Base-by-base conservation (phyloP, 805 yeast species). In the Lachancea mirantina region DNA sequence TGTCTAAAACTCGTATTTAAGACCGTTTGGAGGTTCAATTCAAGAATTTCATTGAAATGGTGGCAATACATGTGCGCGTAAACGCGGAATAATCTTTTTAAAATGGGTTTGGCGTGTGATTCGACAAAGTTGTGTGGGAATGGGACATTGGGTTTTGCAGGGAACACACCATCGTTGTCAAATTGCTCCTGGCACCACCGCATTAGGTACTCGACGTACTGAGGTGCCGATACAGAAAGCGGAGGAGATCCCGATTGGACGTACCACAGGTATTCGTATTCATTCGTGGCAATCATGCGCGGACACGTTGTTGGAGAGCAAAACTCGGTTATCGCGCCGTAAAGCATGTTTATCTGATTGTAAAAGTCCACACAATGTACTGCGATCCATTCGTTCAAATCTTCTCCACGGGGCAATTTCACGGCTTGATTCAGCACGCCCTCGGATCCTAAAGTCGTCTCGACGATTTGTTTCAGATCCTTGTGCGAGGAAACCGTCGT, bases 11-110 rank as follows among this genome's bases (percentile, higher is more conserved):
- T 81, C 5, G 98, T 89, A 55, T 92, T 92, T 45, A 89, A 68
- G 48, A 89, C 95, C 8, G 94, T 82, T 56, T 88, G 96, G 47
- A 89, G 65, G 2, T 95, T 95, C 46, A 92, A 67, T 55, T 88
- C 97, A 24, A 87, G 74, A 36, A 92, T 83, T 59, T 89, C 96
- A 54, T 87, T 95, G 59, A 92, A 89, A 57, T 92, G 99, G 53
- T 92, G 97, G 53, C 98, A 92, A 59, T 92, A 92, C 26, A 92
- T 84, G 61, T 92, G 99, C 1, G 98, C 97, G 52, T 92, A 92
- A 3, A 92, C 87, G 55, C 98, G 72, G 60, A 88, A 92, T 31
- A 92, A 65, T 45, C 98, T 73, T 60, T 89, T 85, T 68, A 92
- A 75, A 28, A 92, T 84, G 13, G 94, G 88, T 49, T 78, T 81